These are phyloP conservation scores for Cryphonectria naterciae DNA, from an alignment of 2,329 filamentous ascomycete species.

Conservation along the genomic window DNA sequence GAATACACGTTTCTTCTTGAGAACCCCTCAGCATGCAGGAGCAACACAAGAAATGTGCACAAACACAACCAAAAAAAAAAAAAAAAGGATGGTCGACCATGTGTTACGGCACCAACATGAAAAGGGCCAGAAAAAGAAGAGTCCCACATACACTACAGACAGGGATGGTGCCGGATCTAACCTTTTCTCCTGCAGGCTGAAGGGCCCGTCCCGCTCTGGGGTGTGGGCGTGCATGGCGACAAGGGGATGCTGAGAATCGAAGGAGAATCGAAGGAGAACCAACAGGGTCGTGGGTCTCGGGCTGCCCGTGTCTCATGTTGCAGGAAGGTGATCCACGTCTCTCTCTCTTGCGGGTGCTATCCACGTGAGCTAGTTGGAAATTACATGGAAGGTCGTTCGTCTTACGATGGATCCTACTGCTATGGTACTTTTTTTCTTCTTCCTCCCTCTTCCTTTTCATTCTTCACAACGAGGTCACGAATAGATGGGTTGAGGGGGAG, in stretches of 20 bases:
- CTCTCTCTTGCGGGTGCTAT: not conserved
- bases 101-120: not conserved
- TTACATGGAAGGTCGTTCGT: not conserved
- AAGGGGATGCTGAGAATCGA: slow-evolving; percentile 1
- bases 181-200: slow-evolving; percentile 13
- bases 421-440: not conserved
- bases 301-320: slow-evolving; percentile 11
- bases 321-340: slow-evolving; percentile 1
- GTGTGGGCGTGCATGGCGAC: slow-evolving; percentile 11
- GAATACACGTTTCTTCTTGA: not conserved
- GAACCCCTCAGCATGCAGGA: not conserved
- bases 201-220: slow-evolving; percentile 18
- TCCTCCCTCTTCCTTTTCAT: not conserved
- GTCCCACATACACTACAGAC: slow-evolving; percentile 1
- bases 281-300: slow-evolving; percentile 17
- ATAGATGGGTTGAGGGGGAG: not conserved
- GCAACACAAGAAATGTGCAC: too few relatives aligned
- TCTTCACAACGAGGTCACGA: not conserved
- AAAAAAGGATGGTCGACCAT: not conserved
- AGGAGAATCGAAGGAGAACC: not conserved
- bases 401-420: not conserved
- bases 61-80: too few relatives aligned
- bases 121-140: not conserved
- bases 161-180: slow-evolving; percentile 14
- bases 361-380: slow-evolving; percentile 1